Evolutionary conservation across 2,329 filamentous ascomycete genomes (phyloP).

Genomic region (Stemphylium beticola): DNA sequence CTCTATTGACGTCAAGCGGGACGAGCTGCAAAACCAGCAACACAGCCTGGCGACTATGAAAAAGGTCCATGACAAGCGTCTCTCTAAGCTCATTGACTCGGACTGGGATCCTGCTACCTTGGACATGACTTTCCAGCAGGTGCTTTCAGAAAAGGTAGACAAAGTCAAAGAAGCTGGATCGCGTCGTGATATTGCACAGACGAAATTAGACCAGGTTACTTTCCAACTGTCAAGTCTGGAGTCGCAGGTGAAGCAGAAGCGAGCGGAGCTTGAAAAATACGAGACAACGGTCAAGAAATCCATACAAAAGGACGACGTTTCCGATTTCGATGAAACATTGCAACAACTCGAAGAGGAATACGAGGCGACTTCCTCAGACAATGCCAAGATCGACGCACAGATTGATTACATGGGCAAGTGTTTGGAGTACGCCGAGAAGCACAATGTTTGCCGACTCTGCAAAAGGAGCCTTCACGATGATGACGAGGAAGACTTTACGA

Average conservation of each 20-base stretch:
- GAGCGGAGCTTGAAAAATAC: conserved; percentile 66
- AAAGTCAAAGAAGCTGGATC: conserved; percentile 69
- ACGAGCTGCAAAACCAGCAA: conserved; percentile 76
- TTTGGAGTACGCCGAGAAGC: conserved; percentile 67
- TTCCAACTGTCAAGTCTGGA: conserved; percentile 71
- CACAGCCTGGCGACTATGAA: conserved; percentile 78
- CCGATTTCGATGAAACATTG: conserved; percentile 60
- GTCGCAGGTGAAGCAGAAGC: conserved; percentile 69
- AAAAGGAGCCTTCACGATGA: conserved; percentile 67
- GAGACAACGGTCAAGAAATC: conserved; percentile 67
- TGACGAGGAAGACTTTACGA: conserved; percentile 60
- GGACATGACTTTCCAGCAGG: conserved; percentile 72
- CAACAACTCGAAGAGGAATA: conserved; percentile 59
- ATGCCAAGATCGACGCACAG: conserved; percentile 72
- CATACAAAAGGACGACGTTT: conserved; percentile 41
- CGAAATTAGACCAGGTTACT: conserved; percentile 78
- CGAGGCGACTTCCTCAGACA: conserved; percentile 64
- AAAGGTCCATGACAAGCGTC: conserved; percentile 73
- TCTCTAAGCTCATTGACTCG: conserved; percentile 68
- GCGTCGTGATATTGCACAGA: conserved; percentile 71
- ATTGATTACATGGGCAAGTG: conserved; percentile 75
- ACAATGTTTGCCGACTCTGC: conserved; percentile 80
- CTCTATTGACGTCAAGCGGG: conserved; percentile 80
- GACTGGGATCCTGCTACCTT: conserved; percentile 74
- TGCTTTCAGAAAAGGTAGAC: conserved; percentile 63